Base-by-base conservation (phyloP, 2,329 filamentous ascomycete genomes). In the Bipolaris victoriae region DNA sequence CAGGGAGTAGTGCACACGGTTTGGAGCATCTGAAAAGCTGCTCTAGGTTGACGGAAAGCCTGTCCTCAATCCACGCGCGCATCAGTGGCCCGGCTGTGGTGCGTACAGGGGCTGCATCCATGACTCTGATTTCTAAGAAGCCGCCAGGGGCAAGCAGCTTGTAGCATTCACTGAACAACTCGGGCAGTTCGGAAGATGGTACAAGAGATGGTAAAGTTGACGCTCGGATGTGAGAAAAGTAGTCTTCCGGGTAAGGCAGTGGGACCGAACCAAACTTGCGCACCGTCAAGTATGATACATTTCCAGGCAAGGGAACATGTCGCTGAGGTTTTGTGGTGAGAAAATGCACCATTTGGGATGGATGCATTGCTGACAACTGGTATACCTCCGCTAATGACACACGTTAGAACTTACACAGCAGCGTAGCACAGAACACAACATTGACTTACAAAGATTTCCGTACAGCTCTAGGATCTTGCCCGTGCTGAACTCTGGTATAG, bases 101-200 rank as follows among this genome's bases (percentile, higher is more conserved):
- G 3, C 82, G 76, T 0, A 83, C 77, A 0, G 88, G 88, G 7
- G 83, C 76, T 0, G 88, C 86, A 55, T 90, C 86, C 61, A 90
- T 84, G 16, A 90, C 75, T 0, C 83, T 82, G 15, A 90, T 73
- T 57, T 88, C 82, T 11, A 90, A 71, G 18, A 79, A 77, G 1
- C 88, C 87, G 0, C 82, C 81, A 0, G 81, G 79, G 3, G 80
- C 77, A 2, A 90, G 79, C 31, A 83, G 81, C 22, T 82, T 82
- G 67, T 84, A 78, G 61, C 88, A 83, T 58, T 84, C 83, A 51
- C 78, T 78, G 15, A 90, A 79, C 1, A 89, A 73, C 2, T 75
- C 71, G 0, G 84, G 84, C 0, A 90, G 81, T 11, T 86, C 84
- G 0, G 82, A 76, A 0, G 84, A 83, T 0, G 85, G 77, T 31